Evolutionary conservation across 148 eudicot genomes (phyloP).

Genomic region (Camellia sinensis): DNA sequence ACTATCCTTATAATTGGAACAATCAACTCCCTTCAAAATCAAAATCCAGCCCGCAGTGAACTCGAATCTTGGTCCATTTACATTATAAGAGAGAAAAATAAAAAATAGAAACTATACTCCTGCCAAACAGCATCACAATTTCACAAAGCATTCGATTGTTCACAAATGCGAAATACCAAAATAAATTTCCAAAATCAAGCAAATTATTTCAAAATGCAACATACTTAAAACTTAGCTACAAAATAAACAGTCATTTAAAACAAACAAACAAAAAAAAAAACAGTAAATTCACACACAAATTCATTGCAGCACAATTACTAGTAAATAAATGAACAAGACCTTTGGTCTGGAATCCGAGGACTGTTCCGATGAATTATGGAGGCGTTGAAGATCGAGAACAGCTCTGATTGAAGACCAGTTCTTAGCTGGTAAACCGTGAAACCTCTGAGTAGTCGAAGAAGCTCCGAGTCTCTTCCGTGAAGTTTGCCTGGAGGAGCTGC

Average conservation of each 20-base stretch:
- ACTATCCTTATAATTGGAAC: too few relatives aligned
- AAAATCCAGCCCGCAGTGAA: too few relatives aligned
- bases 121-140: neutral
- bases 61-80: too few relatives aligned
- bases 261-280: neutral
- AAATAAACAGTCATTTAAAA: neutral
- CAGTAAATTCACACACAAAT: too few relatives aligned
- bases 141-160: neutral
- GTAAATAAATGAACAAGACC: constrained; percentile 22
- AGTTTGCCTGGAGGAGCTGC: constrained; percentile 36
- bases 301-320: neutral
- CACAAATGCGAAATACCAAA: neutral
- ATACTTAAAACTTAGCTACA: neutral
- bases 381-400: constrained; percentile 54
- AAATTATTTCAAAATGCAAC: neutral
- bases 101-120: neutral
- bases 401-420: constrained; percentile 36
- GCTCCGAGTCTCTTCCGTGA: constrained; percentile 28
- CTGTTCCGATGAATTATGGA: constrained; percentile 13
- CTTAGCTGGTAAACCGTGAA: constrained; percentile 3
- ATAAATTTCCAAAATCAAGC: neutral
- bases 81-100: neutral
- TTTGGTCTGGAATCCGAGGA: constrained; percentile 28
- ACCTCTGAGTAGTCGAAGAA: constrained; percentile 4
- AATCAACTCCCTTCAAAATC: too few relatives aligned